phyloP scores from a whole-genome alignment of 2,329 filamentous ascomycete species.

The Nigrospora sphaerica region DNA sequence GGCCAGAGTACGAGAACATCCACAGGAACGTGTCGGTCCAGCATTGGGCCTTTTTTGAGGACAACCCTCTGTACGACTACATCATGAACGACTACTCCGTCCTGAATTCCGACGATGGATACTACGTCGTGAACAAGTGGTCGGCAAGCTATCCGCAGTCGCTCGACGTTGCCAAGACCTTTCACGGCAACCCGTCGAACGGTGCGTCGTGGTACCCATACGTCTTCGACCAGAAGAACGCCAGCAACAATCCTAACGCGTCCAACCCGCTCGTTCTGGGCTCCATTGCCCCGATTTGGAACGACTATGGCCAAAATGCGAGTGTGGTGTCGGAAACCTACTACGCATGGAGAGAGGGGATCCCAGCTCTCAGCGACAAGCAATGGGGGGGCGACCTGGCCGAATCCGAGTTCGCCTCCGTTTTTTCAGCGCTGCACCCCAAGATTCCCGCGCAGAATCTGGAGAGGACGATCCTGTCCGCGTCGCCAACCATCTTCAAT shows the following conservation, averaged over 20 bases:
- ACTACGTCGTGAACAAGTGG: slow-evolving; percentile 43
- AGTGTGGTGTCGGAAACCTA: slow-evolving; percentile 44
- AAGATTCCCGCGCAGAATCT: slow-evolving; percentile 40
- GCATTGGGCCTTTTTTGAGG: slow-evolving; percentile 49
- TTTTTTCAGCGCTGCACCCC: slow-evolving; percentile 30
- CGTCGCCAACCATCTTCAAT: slow-evolving; percentile 24
- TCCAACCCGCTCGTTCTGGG: slow-evolving; percentile 35
- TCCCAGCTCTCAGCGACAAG: slow-evolving; percentile 44
- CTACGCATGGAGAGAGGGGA: slow-evolving; percentile 40
- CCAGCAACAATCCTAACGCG: slow-evolving; percentile 35
- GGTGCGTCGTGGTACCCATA: slow-evolving; percentile 38
- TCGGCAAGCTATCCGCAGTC: slow-evolving; percentile 36
- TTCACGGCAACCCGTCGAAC: slow-evolving; percentile 32
- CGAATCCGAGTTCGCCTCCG: slow-evolving; percentile 26
- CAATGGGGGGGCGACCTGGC: slow-evolving; percentile 44
- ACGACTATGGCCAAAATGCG: slow-evolving; percentile 46
- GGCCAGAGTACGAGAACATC: slow-evolving; percentile 27
- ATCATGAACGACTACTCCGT: slow-evolving; percentile 37
- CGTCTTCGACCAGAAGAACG: slow-evolving; percentile 42
- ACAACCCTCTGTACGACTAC: slow-evolving; percentile 37
- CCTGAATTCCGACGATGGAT: slow-evolving; percentile 47
- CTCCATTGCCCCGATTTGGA: slow-evolving; percentile 44
- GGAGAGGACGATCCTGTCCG: slow-evolving; percentile 31
- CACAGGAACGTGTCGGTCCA: slow-evolving; percentile 40
- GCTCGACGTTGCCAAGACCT: slow-evolving; percentile 38